Evolutionary conservation across 495 filamentous ascomycete species (phyloP), one percentile per base, ranked within the genome.

Genomic region (Penicillium dipodomyicola): DNA sequence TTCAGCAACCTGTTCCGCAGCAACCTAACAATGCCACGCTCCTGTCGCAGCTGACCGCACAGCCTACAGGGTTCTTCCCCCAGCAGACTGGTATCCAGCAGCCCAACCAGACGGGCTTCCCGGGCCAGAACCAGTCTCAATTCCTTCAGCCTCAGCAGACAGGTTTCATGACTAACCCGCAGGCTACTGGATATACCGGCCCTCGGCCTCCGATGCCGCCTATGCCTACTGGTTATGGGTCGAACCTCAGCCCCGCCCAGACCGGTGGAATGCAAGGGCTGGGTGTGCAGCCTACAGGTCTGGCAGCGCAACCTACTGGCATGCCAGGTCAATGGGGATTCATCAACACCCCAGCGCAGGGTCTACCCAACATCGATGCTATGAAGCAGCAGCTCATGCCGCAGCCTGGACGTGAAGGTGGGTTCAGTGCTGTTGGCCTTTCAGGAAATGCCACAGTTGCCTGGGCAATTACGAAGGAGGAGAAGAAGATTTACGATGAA

Each of bases 401-500:
- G 9, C 94, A 97, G 64, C 85, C 88, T 55, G 95, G 95, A 27
- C 87, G 95, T 6, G 95, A 97, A 72, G 87, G 90, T 59, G 90
- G 90, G 6, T 97, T 90, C 63, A 93, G 87, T n/a, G 92, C 92
- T 14, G 78, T 84, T 54, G 92, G 92, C 8, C 78, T 99, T 25
- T 87, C 88, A 30, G 95, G 95, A 47, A 97, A 95, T 77, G 95
- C 95, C 8, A 90, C 87, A 6, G 92, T 99, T 65, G 93, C 95
- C 3, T 99, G 93, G 94, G 94, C 95, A 23, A 93, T 99, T 52
- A 99, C 95, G 8, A 99, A 99, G 71, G 90, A 96, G 60, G 95
- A 99, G 72, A 99, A 99, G 78, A 93, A 90, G 54, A 87, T 94
- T 51, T 99, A 97, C 59, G 95, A 99, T 75, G 84, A 92, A 57